Evolutionary conservation across 768 basidiomycete genomes (phyloP), one percentile per base, ranked within the genome.

Genomic region (Hirschioporus abietinus): DNA sequence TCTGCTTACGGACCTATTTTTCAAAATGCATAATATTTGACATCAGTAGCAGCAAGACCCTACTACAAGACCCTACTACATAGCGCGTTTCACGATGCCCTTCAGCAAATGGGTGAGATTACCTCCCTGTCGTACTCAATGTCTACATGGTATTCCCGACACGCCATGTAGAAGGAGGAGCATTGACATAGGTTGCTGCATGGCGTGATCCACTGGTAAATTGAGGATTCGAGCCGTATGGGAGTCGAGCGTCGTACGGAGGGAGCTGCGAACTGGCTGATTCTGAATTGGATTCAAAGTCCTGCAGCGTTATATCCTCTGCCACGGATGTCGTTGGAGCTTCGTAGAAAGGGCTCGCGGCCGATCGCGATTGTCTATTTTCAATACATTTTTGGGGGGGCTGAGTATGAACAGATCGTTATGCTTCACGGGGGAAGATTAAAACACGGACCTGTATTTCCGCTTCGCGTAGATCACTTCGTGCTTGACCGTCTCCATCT

Each of bases 401-500:
- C 35, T 7, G 35, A 36, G 7, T 7, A 36, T 36, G 35, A 15
- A 36, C 7, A 7, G 7, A 7, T 15, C 7, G 35, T 36, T 7
- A 7, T 36, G 35, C 15, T 7, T 52, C 15, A 52, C 1, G 20
- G 15, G 42, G 12, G 42, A 52, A 52, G 42, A 12, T 3, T 6
- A 1, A 10, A 3, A 20, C 42, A 52, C 42, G 20, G 3, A 52
- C 42, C 88, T 88, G 15, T 88, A 88, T 73, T 92, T 91, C 59
- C 90, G 84, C 42, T 88, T 79, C 10, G 81, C 84, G 66, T 90
- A 85, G 64, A 93, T 86, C 20, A 92, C 82, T 1, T 77, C 74
- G 4, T 86, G 84, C 72, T 91, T 92, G 36, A 82, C 86, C 65
- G 80, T 78, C 75, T 87, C 85, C 84, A 96, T 92, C 75, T 87